phyloP scores from a whole-genome alignment of 2,329 filamentous ascomycete species.

The Hypomyces rosellus region DNA sequence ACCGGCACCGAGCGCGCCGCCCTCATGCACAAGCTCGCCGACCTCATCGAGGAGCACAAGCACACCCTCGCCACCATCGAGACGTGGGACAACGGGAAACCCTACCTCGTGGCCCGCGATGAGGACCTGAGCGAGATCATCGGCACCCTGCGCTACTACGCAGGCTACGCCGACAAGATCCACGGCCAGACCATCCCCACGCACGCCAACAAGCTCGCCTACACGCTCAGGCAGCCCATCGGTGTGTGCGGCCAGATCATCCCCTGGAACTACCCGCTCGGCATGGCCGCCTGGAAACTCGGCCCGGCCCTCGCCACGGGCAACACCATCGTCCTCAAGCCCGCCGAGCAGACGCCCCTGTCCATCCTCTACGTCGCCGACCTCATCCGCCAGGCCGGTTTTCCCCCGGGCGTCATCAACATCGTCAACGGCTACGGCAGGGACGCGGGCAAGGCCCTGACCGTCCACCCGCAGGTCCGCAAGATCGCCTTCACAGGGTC shows the following conservation, averaged over 20 bases:
- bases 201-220: conserved; percentile 61
- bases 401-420: conserved; percentile 73
- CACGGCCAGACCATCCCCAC: conserved; percentile 71
- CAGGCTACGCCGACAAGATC: conserved; percentile 73
- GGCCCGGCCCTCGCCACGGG: conserved; percentile 63
- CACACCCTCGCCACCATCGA: conserved; percentile 48
- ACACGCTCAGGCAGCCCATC: conserved; percentile 69
- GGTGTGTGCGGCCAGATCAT: conserved; percentile 72
- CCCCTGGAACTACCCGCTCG: conserved; percentile 62
- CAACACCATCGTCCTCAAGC: conserved; percentile 59
- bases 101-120: conserved; percentile 57
- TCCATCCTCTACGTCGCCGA: conserved; percentile 59
- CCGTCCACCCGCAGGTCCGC: conserved; percentile 60
- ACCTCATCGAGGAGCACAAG: conserved; percentile 60
- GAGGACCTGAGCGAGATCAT: conserved; percentile 53
- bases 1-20: conserved; percentile 59
- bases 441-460: conserved; percentile 62
- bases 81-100: conserved; percentile 74
- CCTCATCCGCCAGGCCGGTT: conserved; percentile 65
- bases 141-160: conserved; percentile 62
- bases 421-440: conserved; percentile 66
- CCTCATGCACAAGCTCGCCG: conserved; percentile 64
- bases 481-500: conserved; percentile 78
- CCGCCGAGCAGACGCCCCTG: conserved; percentile 61
- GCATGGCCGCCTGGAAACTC: conserved; percentile 58